phyloP scores from a whole-genome alignment of 768 basidiomycete genomes.

The Auriscalpium vulgare region DNA sequence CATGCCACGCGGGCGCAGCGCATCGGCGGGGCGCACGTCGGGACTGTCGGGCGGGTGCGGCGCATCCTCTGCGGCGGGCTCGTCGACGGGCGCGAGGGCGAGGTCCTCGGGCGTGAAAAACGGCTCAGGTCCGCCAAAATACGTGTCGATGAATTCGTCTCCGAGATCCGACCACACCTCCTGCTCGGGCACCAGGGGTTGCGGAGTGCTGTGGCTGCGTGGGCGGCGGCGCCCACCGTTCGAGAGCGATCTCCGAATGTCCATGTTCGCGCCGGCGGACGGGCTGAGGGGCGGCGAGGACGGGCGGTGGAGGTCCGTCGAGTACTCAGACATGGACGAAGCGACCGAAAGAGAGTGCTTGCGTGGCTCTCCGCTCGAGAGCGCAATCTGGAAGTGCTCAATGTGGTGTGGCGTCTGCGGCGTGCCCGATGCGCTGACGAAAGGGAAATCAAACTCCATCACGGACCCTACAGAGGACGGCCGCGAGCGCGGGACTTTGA shows the following conservation, averaged over 20 bases:
- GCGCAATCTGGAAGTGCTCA: background rate
- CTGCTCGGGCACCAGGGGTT: slow-evolving; percentile 18
- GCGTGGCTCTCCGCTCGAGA: background rate
- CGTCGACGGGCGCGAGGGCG: background rate
- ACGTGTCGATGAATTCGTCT: slow-evolving; percentile 33
- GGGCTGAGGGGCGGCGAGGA: background rate
- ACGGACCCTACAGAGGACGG: slow-evolving; percentile 8
- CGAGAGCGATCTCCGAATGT: background rate
- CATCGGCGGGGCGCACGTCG: background rate
- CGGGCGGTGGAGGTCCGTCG: background rate
- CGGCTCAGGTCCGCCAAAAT: slow-evolving; percentile 29
- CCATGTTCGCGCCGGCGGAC: background rate
- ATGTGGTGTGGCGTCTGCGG: background rate
- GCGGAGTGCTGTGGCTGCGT: slow-evolving; percentile 9
- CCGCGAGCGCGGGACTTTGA: slow-evolving; percentile 9
- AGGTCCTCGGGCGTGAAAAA: background rate
- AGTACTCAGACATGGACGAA: background rate
- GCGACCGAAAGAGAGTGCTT: background rate
- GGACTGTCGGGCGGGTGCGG: background rate
- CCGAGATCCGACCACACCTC: slow-evolving; percentile 19
- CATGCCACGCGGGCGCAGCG: background rate
- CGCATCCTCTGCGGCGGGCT: background rate
- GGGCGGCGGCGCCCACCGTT: background rate
- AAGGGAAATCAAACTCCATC: slow-evolving; percentile 12
- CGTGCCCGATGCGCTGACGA: background rate